Base-by-base conservation (phyloP, 495 filamentous ascomycete genomes). In the Penicillium soppii region DNA sequence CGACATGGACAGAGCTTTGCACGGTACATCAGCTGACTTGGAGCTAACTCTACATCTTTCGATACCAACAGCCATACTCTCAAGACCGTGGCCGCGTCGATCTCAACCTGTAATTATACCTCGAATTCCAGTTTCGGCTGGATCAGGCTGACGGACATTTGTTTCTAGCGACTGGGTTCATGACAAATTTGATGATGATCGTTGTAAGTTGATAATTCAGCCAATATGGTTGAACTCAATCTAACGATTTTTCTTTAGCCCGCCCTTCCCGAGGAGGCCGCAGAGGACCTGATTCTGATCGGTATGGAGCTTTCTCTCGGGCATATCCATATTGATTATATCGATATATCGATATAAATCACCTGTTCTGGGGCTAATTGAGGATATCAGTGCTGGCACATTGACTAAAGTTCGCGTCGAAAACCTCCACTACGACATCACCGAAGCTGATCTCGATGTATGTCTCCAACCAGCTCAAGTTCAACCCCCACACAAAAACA, bases 391-490 rank as follows among this genome's bases (percentile, higher is more conserved):
- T 58, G 70, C 79, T n/a, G 49, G 73, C 30, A 56, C 73, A 22
- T 82, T 87, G 59, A 77, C 85, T 42, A 92, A 89, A 68, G 69
- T 97, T 54, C 86, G 86, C 46, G 86, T 97, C 40, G 90, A 95
- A 53, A 96, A 96, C 65, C 71, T 97, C 41, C 92, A 97, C 70
- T 97, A 95, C 70, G 92, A 97, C 35, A 80, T 97, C 47, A 90
- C 87, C 20, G 87, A 92, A 67, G 83, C 82, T 23, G 92, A 97
- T 62, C 81, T 97, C 42, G 79, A 89, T 62, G 92, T 92, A 81
- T 42, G 73, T 52, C 32, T 43, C 13, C 30, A 9, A 33, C 45
- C n/a, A 38, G 21, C 26, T 3, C 17, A 38, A 19, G 10, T 8
- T 9, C 15, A 33, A 22, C 15, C 5, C 15, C 26, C n/a, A 15